Evolutionary conservation across 2,329 filamentous ascomycete species (phyloP).

Genomic region (Xylaria sp.): DNA sequence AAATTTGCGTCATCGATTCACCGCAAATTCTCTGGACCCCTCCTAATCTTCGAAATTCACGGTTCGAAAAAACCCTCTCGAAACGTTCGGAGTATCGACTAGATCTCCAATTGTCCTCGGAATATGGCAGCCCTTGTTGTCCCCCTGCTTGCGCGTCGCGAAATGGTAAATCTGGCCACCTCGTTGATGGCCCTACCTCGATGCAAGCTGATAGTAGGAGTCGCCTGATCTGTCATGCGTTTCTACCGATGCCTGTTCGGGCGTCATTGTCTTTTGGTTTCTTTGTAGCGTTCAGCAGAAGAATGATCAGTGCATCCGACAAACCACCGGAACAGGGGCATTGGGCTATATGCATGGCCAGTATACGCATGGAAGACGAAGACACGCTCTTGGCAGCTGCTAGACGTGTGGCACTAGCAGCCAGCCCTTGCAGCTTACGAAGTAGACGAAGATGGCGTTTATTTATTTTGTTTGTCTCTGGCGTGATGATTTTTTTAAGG

Average conservation of each 20-base stretch:
- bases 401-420: not conserved
- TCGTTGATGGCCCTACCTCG: too few relatives aligned
- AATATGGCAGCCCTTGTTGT: too few relatives aligned
- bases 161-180: too few relatives aligned
- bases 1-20: not conserved
- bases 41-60: not conserved
- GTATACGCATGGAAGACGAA: too few relatives aligned
- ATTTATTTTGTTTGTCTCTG: not conserved
- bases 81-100: not conserved
- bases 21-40: not conserved
- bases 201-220: too few relatives aligned
- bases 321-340: too few relatives aligned
- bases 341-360: not conserved
- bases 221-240: too few relatives aligned
- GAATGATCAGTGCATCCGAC: too few relatives aligned
- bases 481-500: conserved; percentile 3
- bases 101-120: not conserved
- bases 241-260: too few relatives aligned
- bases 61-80: not conserved
- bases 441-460: conserved; percentile 15
- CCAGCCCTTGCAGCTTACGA: conserved; percentile 1
- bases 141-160: too few relatives aligned
- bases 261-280: too few relatives aligned
- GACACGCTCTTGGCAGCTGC: not conserved
- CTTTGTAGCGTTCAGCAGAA: too few relatives aligned